Evolutionary conservation across 2,329 filamentous ascomycete genomes (phyloP).

Genomic region (Rutstroemia sp.): DNA sequence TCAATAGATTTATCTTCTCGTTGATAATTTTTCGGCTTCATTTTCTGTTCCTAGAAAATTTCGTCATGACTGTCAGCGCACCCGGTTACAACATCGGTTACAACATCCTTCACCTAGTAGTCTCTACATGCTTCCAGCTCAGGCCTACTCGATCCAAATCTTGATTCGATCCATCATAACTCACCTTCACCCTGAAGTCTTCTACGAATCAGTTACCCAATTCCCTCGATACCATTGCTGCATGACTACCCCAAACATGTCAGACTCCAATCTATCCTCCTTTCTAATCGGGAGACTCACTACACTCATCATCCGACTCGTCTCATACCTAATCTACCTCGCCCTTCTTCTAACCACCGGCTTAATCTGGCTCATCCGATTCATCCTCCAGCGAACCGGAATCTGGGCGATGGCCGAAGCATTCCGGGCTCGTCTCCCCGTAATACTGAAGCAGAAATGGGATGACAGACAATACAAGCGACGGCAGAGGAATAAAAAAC

Average conservation of each 20-base stretch:
- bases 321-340: neutral
- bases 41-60: no score
- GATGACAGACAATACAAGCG: neutral
- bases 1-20: no score
- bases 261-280: neutral
- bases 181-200: neutral
- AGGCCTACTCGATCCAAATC: no score
- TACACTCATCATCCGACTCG: neutral
- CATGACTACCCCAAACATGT: neutral
- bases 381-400: neutral
- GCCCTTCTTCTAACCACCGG: neutral
- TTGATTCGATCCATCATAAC: neutral
- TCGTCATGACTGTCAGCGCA: no score
- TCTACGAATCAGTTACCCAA: neutral
- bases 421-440: neutral
- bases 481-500: neutral
- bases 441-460: neutral
- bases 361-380: neutral
- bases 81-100: no score
- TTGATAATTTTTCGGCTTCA: no score
- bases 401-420: neutral
- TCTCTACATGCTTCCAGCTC: no score
- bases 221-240: neutral
- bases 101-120: no score
- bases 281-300: neutral